Base-by-base conservation (phyloP, 805 yeast genomes). In the Candida montana region DNA sequence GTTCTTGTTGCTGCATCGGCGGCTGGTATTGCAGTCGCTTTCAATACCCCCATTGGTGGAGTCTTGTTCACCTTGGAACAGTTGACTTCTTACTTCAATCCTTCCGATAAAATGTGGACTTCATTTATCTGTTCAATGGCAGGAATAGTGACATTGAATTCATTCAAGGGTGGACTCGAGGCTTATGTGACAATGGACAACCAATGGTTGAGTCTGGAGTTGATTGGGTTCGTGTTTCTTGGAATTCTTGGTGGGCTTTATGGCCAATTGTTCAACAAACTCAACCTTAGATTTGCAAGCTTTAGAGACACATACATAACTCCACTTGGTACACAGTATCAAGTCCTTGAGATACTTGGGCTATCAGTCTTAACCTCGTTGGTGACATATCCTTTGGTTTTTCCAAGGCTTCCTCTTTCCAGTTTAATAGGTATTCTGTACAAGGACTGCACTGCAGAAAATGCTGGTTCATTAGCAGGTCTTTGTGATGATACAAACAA, bases 21-120 rank as follows among this genome's bases (percentile, higher is more conserved):
- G 1, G 81, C 90, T 1, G 96, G 95, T 5, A 81, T 87, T 19
- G 77, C 90, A 0, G 85, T 83, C 12, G 95, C 95, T 1, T 86
- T 87, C 61, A 83, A 83, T 46, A 80, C 95, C 0, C 95, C 96
- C 3, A 79, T 88, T 42, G 95, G 95, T 7, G 96, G 95, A 1
- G 93, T 88, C 2, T 58, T 87, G 26, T 88, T 86, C 58, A 81
- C 83, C 5, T 58, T 84, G 16, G 95, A 87, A 53, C 79, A 77
- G 46, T 65, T 82, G 33, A 77, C 82, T 4, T 74, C 79, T 27
- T 83, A 74, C 53, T 77, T 81, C 54, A 75, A 73, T 36, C 76
- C 81, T 17, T 77, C 76, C 21, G 74, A 71, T 46, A 69, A 81
- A 46, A 75, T 87, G 79, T 87, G 95, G 96, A 80, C 79, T 51